Base-by-base conservation (phyloP, 2,329 filamentous ascomycete species). In the Arthroderma sp. region DNA sequence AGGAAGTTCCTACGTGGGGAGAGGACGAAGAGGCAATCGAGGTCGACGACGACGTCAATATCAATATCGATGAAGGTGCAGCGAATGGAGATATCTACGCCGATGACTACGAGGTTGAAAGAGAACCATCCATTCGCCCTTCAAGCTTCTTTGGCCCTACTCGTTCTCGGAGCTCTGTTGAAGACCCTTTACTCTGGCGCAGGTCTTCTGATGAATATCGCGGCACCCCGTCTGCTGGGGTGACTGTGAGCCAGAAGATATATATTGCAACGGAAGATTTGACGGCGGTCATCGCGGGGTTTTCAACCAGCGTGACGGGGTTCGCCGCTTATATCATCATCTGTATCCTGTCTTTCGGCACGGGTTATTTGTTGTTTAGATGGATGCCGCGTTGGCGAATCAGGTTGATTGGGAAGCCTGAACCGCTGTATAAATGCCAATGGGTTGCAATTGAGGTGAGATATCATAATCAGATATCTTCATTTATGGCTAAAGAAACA, bases 181-280 rank as follows among this genome's bases (percentile, higher is more conserved):
- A 77, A 47, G 64, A 68, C 33, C 78, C 77, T 43, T 75, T 85
- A 46, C 72, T 96, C 38, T 73, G 86, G 41, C 76, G 83, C 50
- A 77, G 77, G 48, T 78, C 81, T 49, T 93, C 84, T 52, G 72
- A 69, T 43, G 91, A 85, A 8, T 74, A 80, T 50, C 41, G 33
- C 4, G 38, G 38, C 11, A 85, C 83, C 7, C 32, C 42, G 9
- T 32, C 43, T 41, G 69, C 68, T 36, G 76, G 74, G 7, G 77
- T 78, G 36, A 78, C 84, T 46, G 71, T 75, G 29, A 93, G 75
- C 55, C 91, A 98, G 62, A 96, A 95, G 66, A 75, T 95, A 27
- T 91, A 95, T 63, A 87, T 98, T 64, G 72, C 80, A 47, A 94
- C 85, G 36, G 91, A 98, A 62, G 91, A 98, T 61, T 70, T 98